Conservation (phyloP, 257 asterid species). For the Galeopsis tetrahit region DNA sequence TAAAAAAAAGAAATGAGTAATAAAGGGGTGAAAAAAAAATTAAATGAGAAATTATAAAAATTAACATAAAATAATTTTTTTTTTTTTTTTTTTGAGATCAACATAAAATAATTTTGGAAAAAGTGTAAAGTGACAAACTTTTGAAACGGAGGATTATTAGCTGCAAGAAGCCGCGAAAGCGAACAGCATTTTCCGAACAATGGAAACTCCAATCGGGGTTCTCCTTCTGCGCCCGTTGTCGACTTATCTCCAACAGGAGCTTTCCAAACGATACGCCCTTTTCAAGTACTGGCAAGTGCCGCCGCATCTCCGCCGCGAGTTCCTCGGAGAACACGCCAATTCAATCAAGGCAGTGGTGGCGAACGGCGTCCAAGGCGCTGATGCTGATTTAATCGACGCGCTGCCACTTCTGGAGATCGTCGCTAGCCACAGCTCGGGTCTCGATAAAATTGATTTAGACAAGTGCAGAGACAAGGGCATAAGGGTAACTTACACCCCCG, state of each 20-base stretch:
- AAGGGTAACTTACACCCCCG: constrained; percentile 63
- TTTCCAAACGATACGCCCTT: constrained; percentile 52
- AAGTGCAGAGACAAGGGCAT: constrained; percentile 64
- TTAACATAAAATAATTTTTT: no score
- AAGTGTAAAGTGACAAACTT: no score
- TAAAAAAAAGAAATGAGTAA: no score
- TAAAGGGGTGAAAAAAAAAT: no score
- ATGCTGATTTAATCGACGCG: constrained; percentile 54
- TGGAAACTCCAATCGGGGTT: constrained; percentile 51
- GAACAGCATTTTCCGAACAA: constrained; percentile 1
- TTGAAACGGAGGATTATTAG: no score
- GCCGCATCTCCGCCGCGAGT: constrained; percentile 41
- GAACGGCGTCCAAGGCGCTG: constrained; percentile 56
- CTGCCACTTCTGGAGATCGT: constrained; percentile 58
- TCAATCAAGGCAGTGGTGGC: constrained; percentile 54
- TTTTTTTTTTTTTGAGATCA: no score
- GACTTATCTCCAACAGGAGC: constrained; percentile 49
- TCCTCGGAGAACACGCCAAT: constrained; percentile 39
- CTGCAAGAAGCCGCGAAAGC: constrained; percentile 25
- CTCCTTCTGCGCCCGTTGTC: constrained; percentile 57
- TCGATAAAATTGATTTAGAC: constrained; percentile 58
- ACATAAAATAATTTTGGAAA: no score
- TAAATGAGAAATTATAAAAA: no score
- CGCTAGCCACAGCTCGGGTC: constrained; percentile 63
- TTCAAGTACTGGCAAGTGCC: constrained; percentile 55